Evolutionary conservation across 2,329 filamentous ascomycete species (phyloP).

Genomic region (Colletotrichum tropicale): DNA sequence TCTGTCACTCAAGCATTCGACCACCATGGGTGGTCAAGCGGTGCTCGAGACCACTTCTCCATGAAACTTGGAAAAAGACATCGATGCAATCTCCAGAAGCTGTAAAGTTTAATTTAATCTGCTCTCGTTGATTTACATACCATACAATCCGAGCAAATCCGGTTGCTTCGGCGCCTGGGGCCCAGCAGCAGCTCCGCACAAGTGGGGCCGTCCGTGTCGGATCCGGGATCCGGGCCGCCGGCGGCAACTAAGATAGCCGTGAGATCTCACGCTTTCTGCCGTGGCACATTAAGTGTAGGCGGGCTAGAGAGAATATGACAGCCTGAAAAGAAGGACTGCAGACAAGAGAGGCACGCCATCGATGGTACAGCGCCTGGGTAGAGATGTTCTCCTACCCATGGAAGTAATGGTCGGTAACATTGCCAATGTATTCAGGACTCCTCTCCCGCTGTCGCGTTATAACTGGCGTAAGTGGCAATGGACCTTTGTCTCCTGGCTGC

Average conservation of each 20-base stretch:
- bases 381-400: neutral
- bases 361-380: neutral
- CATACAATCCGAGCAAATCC: neutral
- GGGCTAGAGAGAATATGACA: fast-evolving
- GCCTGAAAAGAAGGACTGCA: fast-evolving
- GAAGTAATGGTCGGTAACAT: neutral
- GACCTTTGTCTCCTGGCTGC: neutral
- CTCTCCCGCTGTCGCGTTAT: neutral
- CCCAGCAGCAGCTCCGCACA: neutral
- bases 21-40: neutral
- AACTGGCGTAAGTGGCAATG: neutral
- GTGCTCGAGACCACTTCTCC: neutral
- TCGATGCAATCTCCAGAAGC: neutral
- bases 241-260: neutral
- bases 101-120: fast-evolving
- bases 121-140: fast-evolving
- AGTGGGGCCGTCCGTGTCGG: neutral
- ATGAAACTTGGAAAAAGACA: fast-evolving
- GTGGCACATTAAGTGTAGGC: fast-evolving
- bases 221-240: neutral
- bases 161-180: neutral
- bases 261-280: neutral
- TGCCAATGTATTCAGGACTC: neutral
- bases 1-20: neutral
- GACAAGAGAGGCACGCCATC: neutral